These are phyloP conservation scores for Leishmania major DNA, from an alignment of 208 protist species.

Conservation along the genomic window DNA sequence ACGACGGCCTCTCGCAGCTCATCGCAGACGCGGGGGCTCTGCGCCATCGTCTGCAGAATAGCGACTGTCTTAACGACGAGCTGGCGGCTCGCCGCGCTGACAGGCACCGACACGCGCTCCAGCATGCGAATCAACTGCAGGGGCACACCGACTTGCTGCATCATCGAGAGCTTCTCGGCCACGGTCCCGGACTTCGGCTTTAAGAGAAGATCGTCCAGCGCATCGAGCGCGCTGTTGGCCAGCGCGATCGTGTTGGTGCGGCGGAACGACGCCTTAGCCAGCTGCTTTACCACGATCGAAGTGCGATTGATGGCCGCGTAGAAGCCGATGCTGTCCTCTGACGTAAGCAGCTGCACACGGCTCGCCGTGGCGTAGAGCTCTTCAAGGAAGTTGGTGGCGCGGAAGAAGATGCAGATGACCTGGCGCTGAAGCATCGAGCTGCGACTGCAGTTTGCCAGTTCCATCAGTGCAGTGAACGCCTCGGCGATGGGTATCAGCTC, in stretches of 20 bases:
- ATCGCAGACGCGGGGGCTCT: conserved; percentile 11
- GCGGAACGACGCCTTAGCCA: conserved; percentile 34
- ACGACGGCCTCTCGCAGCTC: conserved; percentile 29
- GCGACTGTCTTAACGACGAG: conserved; percentile 28
- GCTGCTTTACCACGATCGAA: conserved; percentile 20
- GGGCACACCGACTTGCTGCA: conserved; percentile 39
- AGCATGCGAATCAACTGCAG: conserved; percentile 37
- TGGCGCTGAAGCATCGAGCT: conserved; percentile 40
- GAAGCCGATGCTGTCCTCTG: conserved; percentile 38
- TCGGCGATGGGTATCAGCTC: conserved; percentile 25
- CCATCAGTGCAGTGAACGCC: conserved; percentile 38
- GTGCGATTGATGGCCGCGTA: conserved; percentile 38
- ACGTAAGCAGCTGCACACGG: conserved; percentile 53
- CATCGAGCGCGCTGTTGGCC: conserved; percentile 31
- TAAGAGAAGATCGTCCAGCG: conserved; percentile 35
- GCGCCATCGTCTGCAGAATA: conserved; percentile 32
- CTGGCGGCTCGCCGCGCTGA: conserved; percentile 19
- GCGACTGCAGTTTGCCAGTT: conserved; percentile 29
- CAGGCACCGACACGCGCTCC: conserved; percentile 33
- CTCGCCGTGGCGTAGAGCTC: conserved; percentile 36
- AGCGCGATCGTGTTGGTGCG: conserved; percentile 39
- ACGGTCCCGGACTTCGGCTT: conserved; percentile 14
- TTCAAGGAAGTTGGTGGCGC: conserved; percentile 38
- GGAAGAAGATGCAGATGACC: conserved; percentile 41
- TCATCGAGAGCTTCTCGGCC: conserved; percentile 55